Base-by-base conservation (phyloP, 768 basidiomycete species). In the Lyophyllum semitale region DNA sequence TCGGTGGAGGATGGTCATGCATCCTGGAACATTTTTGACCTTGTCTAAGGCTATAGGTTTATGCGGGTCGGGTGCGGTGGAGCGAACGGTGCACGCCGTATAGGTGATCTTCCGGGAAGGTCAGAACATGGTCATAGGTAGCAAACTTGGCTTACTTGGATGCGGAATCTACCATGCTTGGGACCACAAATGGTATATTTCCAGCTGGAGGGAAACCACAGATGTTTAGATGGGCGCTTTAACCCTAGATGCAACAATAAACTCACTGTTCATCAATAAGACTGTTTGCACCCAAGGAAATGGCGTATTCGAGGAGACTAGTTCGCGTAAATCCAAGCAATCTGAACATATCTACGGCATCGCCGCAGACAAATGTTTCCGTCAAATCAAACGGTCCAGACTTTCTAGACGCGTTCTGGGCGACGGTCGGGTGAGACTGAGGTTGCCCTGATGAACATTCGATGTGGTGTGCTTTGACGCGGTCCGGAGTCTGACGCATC, bases 201-300 rank as follows among this genome's bases (percentile, higher is more conserved):
- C 89, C 89, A 91, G 47, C 88, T 90, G 51, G 26, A 15, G 45
- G 27, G 6, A 62, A 51, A 18, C 5, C 49, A 8, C n/a, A 35
- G 17, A n/a, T n/a, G 15, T 22, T 54, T 22, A 51, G n/a, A 27
- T 51, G 18, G 23, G 15, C 12, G 23, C 18, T 26, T 20, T 7
- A 7, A 59, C 46, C 22, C 46, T 54, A 30, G 42, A 1, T 20
- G 22, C 48, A 48, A 48, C 29, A 44, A 27, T 30, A 1, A 23
- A 83, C 88, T 43, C 64, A 90, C 89, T 80, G 76, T 65, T 91
- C 89, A 38, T 90, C 83, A 2, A 85, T 78, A 51, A 91, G 75
- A 1, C 81, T 82, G 60, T 84, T 85, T 3, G 78, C 84, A 13
- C 83, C 85, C 18, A 80, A 59, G 8, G 64, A 59, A 49, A 75